These are phyloP conservation scores for Eimeria acervulina DNA, from an alignment of 169 alveolate species.

Conservation along the genomic window DNA sequence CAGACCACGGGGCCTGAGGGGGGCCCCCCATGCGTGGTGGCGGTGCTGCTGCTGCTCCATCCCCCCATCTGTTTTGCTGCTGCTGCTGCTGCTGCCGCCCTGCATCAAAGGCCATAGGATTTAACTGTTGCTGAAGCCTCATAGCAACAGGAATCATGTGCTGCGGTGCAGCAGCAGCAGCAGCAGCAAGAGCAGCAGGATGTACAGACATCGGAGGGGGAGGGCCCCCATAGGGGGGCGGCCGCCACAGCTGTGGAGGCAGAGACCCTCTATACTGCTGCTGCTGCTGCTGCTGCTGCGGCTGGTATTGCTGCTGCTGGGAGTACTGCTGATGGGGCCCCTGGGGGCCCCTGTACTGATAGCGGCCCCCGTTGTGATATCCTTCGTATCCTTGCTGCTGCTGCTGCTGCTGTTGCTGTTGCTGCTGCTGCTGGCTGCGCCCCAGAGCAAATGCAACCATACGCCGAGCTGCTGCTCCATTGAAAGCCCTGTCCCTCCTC, in stretches of 20 bases:
- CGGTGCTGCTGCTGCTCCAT: not conserved
- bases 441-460: conserved; percentile 43
- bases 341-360: conserved; percentile 7
- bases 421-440: conserved; percentile 30
- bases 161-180: conserved; percentile 48
- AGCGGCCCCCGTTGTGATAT: not conserved
- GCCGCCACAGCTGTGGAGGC: conserved; percentile 48
- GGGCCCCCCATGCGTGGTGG: conserved; percentile 36
- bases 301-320: conserved; percentile 52
- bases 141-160: not conserved
- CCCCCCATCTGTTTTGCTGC: conserved; percentile 24
- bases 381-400: not conserved
- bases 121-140: conserved; percentile 49
- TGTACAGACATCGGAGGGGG: not conserved
- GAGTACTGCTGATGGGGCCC: conserved; percentile 27
- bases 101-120: not conserved
- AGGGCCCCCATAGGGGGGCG: not conserved
- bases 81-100: conserved; percentile 17
- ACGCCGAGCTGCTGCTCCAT: conserved; percentile 78
- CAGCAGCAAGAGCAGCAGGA: conserved; percentile 48
- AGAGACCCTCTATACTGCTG: too few species aligned
- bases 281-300: conserved; percentile 33
- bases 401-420: conserved; percentile 30
- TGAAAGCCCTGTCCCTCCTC: conserved; percentile 56
- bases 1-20: not conserved